Base-by-base conservation (phyloP, 2,329 filamentous ascomycete species). In the Xylaria sp. region DNA sequence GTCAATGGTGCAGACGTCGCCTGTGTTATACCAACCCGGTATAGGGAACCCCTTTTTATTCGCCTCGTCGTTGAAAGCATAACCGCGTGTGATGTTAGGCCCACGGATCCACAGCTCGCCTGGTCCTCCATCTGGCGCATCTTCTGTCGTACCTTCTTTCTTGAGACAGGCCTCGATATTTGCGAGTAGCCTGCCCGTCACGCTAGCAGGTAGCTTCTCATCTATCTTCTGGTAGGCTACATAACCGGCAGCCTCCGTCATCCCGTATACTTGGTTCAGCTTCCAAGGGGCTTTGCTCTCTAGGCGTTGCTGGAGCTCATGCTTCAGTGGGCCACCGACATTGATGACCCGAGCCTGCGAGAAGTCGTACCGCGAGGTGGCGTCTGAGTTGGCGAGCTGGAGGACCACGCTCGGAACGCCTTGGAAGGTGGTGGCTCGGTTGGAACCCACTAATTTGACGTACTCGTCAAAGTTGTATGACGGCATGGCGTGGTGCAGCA, bases 71-170 rank as follows among this genome's bases (percentile, higher is more conserved):
- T 83, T 80, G 72, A 82, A 81, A 4, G 78, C 80, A 65, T 84
- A 85, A 1, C 82, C 79, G 0, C 71, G 73, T 4, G 82, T 81
- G n/a, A 85, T 80, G 57, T 84, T 83, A 4, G 82, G 82, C 0
- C 82, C 82, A 13, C 80, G 75, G 1, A 84, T 74, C 81, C 81
- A 84, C 18, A 84, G 73, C 71, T 85, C 82, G 1, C 83, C 82
- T 0, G 81, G 78, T 3, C 78, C 76, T 0, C 81, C 81, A 7
- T 73, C 68, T 1, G 80, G 75, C 0, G 77, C 78, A 48, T 83
- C 81, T 18, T 80, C 76, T 0, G 64, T 65, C 1, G 76, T 80
- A 2, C 80, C 79, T 67, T 82, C 80, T n/a, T 79, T 76, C 60
- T 80, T 78, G 1, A 84, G 74, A 15, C 78, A 77, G 1, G 80